These are phyloP conservation scores for Cercospora sp. DNA, from an alignment of 2,329 filamentous ascomycete species.

Conservation along the genomic window DNA sequence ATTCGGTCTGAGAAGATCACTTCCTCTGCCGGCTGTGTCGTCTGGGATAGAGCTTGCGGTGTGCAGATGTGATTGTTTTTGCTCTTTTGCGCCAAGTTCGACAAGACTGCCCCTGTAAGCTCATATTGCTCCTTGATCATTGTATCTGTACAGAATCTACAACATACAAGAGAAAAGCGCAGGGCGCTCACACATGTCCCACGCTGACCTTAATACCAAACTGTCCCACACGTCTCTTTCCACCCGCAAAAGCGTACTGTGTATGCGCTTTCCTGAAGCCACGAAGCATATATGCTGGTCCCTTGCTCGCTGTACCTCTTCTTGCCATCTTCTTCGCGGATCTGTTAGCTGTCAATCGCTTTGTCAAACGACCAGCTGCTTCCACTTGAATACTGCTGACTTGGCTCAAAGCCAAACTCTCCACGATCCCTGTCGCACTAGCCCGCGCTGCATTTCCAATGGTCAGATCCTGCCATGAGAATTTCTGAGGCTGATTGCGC, in stretches of 20 bases:
- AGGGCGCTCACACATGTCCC: conserved; percentile 28
- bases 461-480: conserved; percentile 28
- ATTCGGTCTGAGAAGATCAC: no score
- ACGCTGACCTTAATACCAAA: conserved; percentile 36
- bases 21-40: no score
- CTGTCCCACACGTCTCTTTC: conserved; percentile 37
- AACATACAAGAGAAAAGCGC: not conserved
- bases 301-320: conserved; percentile 34
- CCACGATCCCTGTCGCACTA: conserved; percentile 28
- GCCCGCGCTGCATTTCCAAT: conserved; percentile 23
- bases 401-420: conserved; percentile 32
- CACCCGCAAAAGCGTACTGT: conserved; percentile 27
- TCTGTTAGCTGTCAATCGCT: conserved; percentile 39
- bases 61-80: no score
- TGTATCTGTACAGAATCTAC: not conserved
- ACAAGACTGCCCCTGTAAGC: no score
- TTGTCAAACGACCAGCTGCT: conserved; percentile 38
- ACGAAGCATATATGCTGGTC: conserved; percentile 32
- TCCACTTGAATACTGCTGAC: conserved; percentile 34
- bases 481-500: conserved; percentile 22
- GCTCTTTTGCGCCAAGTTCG: no score
- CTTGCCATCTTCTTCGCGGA: conserved; percentile 34
- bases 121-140: no score
- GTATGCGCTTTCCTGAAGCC: conserved; percentile 35
- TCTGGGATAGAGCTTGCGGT: no score